Percentiles rank a stretch among this genome's conserved stretches.
These are phyloP conservation scores for Naegleria fowleri DNA, from an alignment of 208 protist genomes.

Conservation along the genomic window DNA sequence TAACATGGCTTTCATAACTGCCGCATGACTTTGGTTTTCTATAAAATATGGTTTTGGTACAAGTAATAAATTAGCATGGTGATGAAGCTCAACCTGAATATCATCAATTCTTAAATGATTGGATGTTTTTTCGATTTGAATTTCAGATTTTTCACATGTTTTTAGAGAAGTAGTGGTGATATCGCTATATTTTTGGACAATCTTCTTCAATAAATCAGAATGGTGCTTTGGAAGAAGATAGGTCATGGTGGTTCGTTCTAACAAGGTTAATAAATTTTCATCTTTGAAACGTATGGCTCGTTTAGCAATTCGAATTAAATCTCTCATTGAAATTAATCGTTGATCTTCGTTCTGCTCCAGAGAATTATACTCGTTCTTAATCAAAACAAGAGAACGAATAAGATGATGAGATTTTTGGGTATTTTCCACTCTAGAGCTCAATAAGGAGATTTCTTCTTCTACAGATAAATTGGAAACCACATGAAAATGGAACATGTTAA, in stretches of 20 bases:
- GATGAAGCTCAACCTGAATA: not conserved
- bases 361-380: not conserved
- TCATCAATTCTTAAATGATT: slow-evolving; percentile 26
- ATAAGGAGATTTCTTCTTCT: not conserved
- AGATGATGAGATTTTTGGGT: not conserved
- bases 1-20: slow-evolving; percentile 69
- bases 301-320: slow-evolving; percentile 15
- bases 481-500: slow-evolving; percentile 74
- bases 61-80: slow-evolving; percentile 58
- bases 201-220: not conserved
- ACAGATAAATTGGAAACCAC: slow-evolving; percentile 51
- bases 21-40: slow-evolving; percentile 71
- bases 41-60: slow-evolving; percentile 79
- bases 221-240: not conserved
- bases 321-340: slow-evolving; percentile 18
- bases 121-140: not conserved
- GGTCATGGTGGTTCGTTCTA: slow-evolving; percentile 22
- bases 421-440: not conserved
- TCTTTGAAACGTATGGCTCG: not conserved
- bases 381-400: not conserved
- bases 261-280: not conserved
- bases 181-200: not conserved
- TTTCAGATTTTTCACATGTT: not conserved
- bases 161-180: not conserved
- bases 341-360: not conserved